Evolutionary conservation across 1,284 basidiomycete genomes (phyloP).

Genomic region (Tremellales sp.): DNA sequence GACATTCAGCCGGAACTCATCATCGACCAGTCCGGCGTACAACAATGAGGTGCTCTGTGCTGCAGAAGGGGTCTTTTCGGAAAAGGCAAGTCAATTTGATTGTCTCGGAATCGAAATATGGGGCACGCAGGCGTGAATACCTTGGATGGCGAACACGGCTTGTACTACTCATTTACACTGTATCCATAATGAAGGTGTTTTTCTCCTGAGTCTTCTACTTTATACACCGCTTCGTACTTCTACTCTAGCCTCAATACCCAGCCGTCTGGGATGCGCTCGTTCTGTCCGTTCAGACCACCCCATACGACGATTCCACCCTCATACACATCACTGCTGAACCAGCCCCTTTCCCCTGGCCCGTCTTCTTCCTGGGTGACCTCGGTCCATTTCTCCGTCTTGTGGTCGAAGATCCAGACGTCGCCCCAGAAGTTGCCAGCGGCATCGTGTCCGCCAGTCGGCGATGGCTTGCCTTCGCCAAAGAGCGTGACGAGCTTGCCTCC

Average conservation of each 20-base stretch:
- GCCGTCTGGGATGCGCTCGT: conserved; percentile 35
- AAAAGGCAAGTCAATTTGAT: conserved; percentile 61
- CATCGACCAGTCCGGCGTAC: conserved; percentile 79
- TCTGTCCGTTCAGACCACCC: conserved; percentile 41
- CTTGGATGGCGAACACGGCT: too few relatives aligned
- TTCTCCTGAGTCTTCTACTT: not conserved
- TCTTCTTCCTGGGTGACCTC: conserved; percentile 7
- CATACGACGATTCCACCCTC: conserved; percentile 27
- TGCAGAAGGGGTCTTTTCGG: conserved; percentile 50
- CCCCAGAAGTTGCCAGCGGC: conserved; percentile 33
- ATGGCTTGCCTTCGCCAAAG: conserved; percentile 33
- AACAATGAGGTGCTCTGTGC: conserved; percentile 75
- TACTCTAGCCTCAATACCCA: conserved; percentile 33
- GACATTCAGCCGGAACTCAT: conserved; percentile 74
- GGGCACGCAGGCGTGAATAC: conserved; percentile 43
- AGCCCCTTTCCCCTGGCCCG: conserved; percentile 34
- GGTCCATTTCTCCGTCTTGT: conserved; percentile 10
- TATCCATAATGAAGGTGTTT: too few relatives aligned
- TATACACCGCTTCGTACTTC: too few relatives aligned
- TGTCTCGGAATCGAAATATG: conserved; percentile 84
- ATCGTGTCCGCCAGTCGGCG: conserved; percentile 29
- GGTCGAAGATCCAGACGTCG: conserved; percentile 28
- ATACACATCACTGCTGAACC: conserved; percentile 33
- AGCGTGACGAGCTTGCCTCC: conserved; percentile 11
- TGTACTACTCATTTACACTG: too few relatives aligned